phyloP scores from a whole-genome alignment of 2,329 filamentous ascomycete genomes.

The Pseudopithomyces chartarum region DNA sequence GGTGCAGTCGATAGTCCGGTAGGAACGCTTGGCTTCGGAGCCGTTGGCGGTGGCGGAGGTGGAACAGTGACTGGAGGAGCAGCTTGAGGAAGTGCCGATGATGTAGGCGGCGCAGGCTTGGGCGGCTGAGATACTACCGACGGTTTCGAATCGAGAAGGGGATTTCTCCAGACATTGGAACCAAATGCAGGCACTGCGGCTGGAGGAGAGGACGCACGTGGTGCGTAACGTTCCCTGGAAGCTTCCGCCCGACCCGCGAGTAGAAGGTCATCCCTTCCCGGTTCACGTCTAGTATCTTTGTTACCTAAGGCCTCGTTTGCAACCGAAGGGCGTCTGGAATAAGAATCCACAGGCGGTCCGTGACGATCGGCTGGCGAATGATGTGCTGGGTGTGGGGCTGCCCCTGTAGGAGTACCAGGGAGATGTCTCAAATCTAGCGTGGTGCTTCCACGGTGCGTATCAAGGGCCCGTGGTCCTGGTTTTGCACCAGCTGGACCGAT shows the following conservation, averaged over 20 bases:
- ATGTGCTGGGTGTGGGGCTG: slow-evolving; percentile 37
- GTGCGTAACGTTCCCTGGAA: slow-evolving; percentile 52
- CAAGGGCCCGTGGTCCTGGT: slow-evolving; percentile 32
- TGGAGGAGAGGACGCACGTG: slow-evolving; percentile 57
- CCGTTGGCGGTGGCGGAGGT: slow-evolving; percentile 24
- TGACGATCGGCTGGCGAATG: slow-evolving; percentile 41
- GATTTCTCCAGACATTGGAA: slow-evolving; percentile 50
- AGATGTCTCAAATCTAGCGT: slow-evolving; percentile 37
- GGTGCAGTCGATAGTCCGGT: slow-evolving; percentile 40
- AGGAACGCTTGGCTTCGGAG: slow-evolving; percentile 43
- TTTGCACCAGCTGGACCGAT: slow-evolving; percentile 42
- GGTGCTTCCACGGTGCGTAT: slow-evolving; percentile 36
- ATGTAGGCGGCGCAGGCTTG: slow-evolving; percentile 29
- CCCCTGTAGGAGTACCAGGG: slow-evolving; percentile 40
- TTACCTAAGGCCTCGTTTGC: slow-evolving; percentile 38
- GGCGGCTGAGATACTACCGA: slow-evolving; percentile 28
- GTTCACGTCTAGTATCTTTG: slow-evolving; percentile 45
- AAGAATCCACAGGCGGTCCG: slow-evolving; percentile 37
- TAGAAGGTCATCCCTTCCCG: slow-evolving; percentile 51
- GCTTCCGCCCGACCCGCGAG: slow-evolving; percentile 53
- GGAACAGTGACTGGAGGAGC: slow-evolving; percentile 24
- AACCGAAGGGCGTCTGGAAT: slow-evolving; percentile 43
- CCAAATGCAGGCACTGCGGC: slow-evolving; percentile 63
- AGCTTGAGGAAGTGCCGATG: slow-evolving; percentile 23
- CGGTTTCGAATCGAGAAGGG: slow-evolving; percentile 42